Evolutionary conservation across 1,284 basidiomycete species (phyloP), one percentile per base, ranked within the genome.

Genomic region (Paramarasmius palmivorus): DNA sequence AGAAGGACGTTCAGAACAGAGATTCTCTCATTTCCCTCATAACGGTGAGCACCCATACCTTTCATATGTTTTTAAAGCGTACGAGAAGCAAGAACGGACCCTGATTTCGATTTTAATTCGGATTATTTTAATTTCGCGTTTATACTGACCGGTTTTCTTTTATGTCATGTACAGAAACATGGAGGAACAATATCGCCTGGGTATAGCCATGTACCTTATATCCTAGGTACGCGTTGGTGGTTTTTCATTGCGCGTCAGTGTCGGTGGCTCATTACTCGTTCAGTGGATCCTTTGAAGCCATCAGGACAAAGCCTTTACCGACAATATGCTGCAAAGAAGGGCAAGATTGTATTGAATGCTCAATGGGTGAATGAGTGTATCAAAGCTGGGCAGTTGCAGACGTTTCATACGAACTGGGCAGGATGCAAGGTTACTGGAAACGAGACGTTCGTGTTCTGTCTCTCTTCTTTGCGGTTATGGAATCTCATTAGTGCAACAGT

Each of bases 221-320:
- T 92, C 52, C 75, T 92, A 55, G 90, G 89, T 88, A 60, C 49
- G 38, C 50, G 42, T 41, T 47, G 41, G 37, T 40, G 22, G 5
- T 2, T 10, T 32, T 22, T 42, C 22, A 23, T 17, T 9, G 15
- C 34, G 26, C 26, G 14, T 41, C 23, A 22, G 7, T 8, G 14
- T 29, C 29, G 37, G 5, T 46, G 45, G 35, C 32, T 36, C 46
- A 52, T 20, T 37, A 49, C 52, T 61, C 45, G 56, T 53, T 53
- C 49, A 88, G 86, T 89, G 57, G 84, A 92, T 61, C 86, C 90
- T 5, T 77, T 83, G 60, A 88, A 85, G 61, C 76, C 83, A 54
- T 87, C 88, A n/a, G 90, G 90, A 3, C 89, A 92, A 66, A 90
- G 82, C 61, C 67, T 92, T 2, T 90, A 81, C 66, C 80, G 88